These are phyloP conservation scores for Talaromyces sp. DNA, from an alignment of 2,329 filamentous ascomycete species.

Conservation along the genomic window DNA sequence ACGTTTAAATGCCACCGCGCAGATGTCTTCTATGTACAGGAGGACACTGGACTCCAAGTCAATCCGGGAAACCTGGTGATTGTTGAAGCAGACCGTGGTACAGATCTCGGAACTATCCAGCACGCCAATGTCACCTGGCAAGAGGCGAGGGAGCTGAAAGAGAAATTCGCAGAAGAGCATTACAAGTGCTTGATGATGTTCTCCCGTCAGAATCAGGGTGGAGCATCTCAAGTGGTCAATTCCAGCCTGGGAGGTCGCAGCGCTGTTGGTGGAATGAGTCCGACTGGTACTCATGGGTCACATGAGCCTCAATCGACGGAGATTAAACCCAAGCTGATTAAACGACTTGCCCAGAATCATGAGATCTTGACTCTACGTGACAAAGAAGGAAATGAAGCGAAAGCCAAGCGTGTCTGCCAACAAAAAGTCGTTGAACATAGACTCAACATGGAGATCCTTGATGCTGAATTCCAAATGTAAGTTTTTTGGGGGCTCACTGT, in stretches of 20 bases:
- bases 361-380: constrained; percentile 86
- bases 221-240: constrained; percentile 39
- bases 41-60: constrained; percentile 86
- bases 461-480: constrained; percentile 98
- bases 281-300: constrained; percentile 67
- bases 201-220: constrained; percentile 65
- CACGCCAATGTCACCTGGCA: constrained; percentile 84
- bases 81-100: constrained; percentile 93
- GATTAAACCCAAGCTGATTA: constrained; percentile 93
- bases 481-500: constrained; percentile 34
- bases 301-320: constrained; percentile 70
- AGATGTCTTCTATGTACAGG: constrained; percentile 95
- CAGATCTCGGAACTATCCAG: constrained; percentile 88
- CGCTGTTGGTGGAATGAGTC: constrained; percentile 73
- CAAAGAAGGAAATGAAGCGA: constrained; percentile 96
- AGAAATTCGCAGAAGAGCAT: constrained; percentile 89
- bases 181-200: constrained; percentile 99
- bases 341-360: constrained; percentile 84
- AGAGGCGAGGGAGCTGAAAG: constrained; percentile 81
- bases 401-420: constrained; percentile 93
- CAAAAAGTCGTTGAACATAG: constrained; percentile 94
- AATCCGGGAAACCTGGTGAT: constrained; percentile 93
- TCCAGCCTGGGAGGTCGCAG: constrained; percentile 50
- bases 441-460: constrained; percentile 96
- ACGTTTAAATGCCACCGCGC: constrained; percentile 94